phyloP scores from a whole-genome alignment of 1,284 basidiomycete genomes.

The Grifola frondosa region DNA sequence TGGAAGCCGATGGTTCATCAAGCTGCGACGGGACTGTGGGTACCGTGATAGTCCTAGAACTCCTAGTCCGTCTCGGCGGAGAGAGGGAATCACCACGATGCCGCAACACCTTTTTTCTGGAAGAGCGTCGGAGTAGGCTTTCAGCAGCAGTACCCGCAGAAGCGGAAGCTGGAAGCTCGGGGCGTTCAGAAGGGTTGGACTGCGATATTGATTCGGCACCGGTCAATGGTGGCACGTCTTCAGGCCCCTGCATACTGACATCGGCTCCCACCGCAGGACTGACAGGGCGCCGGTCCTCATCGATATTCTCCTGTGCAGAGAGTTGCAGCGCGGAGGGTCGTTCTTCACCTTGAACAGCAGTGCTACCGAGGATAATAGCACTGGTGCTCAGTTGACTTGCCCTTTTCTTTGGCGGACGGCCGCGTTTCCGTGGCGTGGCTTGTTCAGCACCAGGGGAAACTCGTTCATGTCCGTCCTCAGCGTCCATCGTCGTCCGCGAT shows the following conservation, averaged over 20 bases:
- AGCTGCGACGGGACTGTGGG: no score
- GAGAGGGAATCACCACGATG: conserved; percentile 10
- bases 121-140: conserved; percentile 14
- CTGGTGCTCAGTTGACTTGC: no score
- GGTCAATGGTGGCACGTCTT: conserved; percentile 1
- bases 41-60: no score
- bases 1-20: no score
- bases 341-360: no score
- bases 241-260: neutral
- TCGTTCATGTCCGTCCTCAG: conserved; percentile 4
- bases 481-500: conserved; percentile 37
- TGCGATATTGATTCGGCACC: neutral
- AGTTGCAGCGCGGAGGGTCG: neutral
- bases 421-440: conserved; percentile 24
- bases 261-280: neutral
- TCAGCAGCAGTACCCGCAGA: neutral
- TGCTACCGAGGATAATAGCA: no score
- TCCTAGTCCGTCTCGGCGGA: neutral
- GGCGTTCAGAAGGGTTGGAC: neutral
- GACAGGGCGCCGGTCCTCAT: neutral
- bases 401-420: conserved; percentile 20
- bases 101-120: conserved; percentile 10
- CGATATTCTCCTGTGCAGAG: conserved; percentile 1
- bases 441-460: conserved; percentile 11
- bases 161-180: neutral